Conservation (phyloP, 169 alveolate genomes). For the Cardiosporidium cionae region DNA sequence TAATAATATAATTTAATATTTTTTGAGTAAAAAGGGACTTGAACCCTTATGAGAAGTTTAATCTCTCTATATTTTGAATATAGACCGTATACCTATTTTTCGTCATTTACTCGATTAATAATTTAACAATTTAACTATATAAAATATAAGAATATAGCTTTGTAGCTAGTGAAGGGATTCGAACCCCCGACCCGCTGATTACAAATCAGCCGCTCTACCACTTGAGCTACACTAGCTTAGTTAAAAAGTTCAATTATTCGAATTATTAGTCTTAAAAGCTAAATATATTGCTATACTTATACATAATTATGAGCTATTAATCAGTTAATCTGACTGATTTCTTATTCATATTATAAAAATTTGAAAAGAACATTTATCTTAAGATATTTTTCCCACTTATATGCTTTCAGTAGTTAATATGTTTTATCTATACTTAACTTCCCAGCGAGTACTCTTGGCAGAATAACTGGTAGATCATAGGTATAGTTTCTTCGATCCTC, state of each 20-base stretch:
- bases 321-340: neutral
- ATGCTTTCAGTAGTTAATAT: neutral
- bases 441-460: neutral
- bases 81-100: neutral
- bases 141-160: neutral
- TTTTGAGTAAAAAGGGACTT: conserved; percentile 30
- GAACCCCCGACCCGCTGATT: conserved; percentile 1
- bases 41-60: conserved; percentile 10
- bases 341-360: neutral
- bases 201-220: neutral
- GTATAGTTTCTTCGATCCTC: neutral
- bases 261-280: neutral
- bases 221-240: neutral
- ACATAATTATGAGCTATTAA: neutral
- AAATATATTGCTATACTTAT: neutral
- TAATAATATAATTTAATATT: conserved; percentile 88
- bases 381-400: neutral
- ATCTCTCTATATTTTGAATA: neutral
- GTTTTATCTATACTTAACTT: neutral
- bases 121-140: neutral
- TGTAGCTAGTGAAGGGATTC: neutral
- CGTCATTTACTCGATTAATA: neutral
- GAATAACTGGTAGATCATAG: neutral
- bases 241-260: neutral
- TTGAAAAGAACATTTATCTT: neutral